Percentiles rank a stretch among this genome's conserved stretches.
These are phyloP conservation scores for Quercus parvula DNA, from an alignment of 306 rosid genomes.

Conservation along the genomic window DNA sequence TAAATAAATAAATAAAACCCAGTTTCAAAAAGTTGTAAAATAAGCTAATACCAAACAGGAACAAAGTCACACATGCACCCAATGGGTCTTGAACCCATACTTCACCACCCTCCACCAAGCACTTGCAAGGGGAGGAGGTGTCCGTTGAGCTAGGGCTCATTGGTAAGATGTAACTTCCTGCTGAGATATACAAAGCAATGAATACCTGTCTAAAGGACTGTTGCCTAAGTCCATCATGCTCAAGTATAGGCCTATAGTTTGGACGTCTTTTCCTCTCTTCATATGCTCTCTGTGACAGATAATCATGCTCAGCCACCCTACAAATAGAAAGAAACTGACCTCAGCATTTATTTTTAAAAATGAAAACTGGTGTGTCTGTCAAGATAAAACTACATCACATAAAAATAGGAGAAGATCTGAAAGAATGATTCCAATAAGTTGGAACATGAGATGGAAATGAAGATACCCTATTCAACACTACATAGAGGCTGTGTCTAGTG, in stretches of 20 bases:
- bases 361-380: neutral
- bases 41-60: too few species aligned
- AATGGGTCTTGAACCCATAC: too few species aligned
- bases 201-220: slow-evolving; percentile 52
- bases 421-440: neutral
- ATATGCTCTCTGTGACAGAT: slow-evolving; percentile 56
- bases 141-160: too few species aligned
- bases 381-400: neutral
- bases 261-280: slow-evolving; percentile 61
- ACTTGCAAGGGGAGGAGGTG: too few species aligned
- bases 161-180: neutral
- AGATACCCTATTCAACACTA: neutral
- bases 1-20: too few species aligned
- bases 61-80: too few species aligned
- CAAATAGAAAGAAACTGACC: neutral
- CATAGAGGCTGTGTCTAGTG: neutral
- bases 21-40: too few species aligned
- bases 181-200: neutral
- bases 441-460: neutral
- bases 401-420: neutral
- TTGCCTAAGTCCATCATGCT: slow-evolving; percentile 71
- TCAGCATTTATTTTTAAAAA: neutral
- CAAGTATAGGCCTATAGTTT: slow-evolving; percentile 73
- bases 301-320: slow-evolving; percentile 63
- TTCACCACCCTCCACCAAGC: too few species aligned